These are phyloP conservation scores for Pythium phragmitis DNA, from an alignment of 352 stramenopile genomes.

Conservation along the genomic window DNA sequence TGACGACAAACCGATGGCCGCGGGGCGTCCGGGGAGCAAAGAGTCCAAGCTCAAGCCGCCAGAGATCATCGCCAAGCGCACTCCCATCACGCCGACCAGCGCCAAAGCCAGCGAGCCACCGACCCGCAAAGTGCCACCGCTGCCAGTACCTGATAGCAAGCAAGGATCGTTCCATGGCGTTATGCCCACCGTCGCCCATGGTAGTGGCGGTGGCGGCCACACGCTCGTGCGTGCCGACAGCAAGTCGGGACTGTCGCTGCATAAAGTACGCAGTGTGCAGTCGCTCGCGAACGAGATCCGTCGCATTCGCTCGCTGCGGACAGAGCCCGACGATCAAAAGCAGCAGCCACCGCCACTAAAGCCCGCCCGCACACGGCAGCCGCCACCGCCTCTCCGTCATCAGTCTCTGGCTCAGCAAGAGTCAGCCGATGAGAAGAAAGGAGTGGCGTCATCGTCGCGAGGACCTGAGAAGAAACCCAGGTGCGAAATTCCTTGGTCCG, in stretches of 20 bases:
- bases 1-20: slow-evolving; percentile 12
- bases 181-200: slow-evolving; percentile 2
- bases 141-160: slow-evolving; percentile 33
- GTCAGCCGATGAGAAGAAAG: slow-evolving; percentile 34
- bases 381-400: slow-evolving; percentile 15
- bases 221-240: slow-evolving; percentile 33
- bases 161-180: slow-evolving; percentile 29
- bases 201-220: not conserved
- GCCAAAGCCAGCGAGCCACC: slow-evolving; percentile 26
- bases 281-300: slow-evolving; percentile 80
- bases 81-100: slow-evolving; percentile 13
- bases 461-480: slow-evolving; percentile 55
- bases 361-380: slow-evolving; percentile 14
- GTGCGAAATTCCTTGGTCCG: slow-evolving; percentile 16
- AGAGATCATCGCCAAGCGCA: slow-evolving; percentile 30
- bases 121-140: slow-evolving; percentile 47
- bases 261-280: slow-evolving; percentile 76
- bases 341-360: slow-evolving; percentile 13
- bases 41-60: slow-evolving; percentile 78
- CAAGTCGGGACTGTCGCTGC: slow-evolving; percentile 48
- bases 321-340: slow-evolving; percentile 33
- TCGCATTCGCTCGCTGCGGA: slow-evolving; percentile 62
- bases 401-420: slow-evolving; percentile 2
- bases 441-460: slow-evolving; percentile 19
- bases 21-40: slow-evolving; percentile 30